Evolutionary conservation across 768 basidiomycete genomes (phyloP), one percentile per base, ranked within the genome.

Genomic region (Epithele typhae): DNA sequence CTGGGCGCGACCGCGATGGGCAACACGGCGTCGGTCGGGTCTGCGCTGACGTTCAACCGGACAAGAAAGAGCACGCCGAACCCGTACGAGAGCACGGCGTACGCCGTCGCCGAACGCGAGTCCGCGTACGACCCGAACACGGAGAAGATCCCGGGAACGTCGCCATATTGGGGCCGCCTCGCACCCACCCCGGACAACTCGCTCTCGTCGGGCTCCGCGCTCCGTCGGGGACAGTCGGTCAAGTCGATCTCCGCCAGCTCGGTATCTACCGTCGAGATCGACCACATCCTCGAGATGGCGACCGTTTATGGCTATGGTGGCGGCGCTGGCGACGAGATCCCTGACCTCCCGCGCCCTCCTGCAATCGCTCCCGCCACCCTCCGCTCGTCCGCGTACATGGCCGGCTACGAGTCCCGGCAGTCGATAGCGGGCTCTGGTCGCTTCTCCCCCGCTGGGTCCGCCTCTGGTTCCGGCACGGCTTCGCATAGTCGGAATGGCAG

Each of bases 221-320:
- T 45, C 17, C 45, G 37, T 15, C 42, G 25, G 2, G 25, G 12
- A 1, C 40, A 45, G 35, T 10, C 45, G 25, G 21, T 36, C n/a
- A 15, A 17, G 37, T 45, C 51, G 19, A 39, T 40, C 12, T 39
- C 53, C 23, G 33, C 46, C 27, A 37, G 46, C 35, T 71, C 72
- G 0, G 49, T 73, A 12, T 54, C 57, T 30, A 70, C 72, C 0
- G 51, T 70, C 15, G 76, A 79, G 51, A 74, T 79, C 42, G 75
- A 78, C 57, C 67, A 73, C 21, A 78, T 79, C 60, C 65, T 82
- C 27, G 74, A 79, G 55, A 72, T 76, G 65, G 76, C 77, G 1
- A 68, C 69, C 17, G 56, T 71, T 12, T 72, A 71, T 51, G 44
- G 50, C 21, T n/a, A n/a, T n/a, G 7, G 8, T 30, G 27, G 27